These are phyloP conservation scores for Emydomyces testavorans DNA, from an alignment of 2,329 filamentous ascomycete genomes.

Conservation along the genomic window DNA sequence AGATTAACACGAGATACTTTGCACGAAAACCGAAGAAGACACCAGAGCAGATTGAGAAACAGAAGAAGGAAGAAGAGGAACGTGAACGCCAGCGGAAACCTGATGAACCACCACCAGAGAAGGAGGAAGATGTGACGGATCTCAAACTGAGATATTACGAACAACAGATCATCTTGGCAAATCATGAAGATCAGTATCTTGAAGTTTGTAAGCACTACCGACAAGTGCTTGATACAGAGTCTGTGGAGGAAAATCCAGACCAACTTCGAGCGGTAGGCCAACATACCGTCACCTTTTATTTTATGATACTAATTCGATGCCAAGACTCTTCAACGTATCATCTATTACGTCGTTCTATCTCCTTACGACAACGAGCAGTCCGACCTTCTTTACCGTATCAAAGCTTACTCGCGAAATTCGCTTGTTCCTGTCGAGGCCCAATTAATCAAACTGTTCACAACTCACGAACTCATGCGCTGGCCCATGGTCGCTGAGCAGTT, in stretches of 20 bases:
- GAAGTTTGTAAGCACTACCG: slow-evolving; percentile 97
- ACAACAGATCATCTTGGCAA: slow-evolving; percentile 88
- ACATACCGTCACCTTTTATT: slow-evolving; percentile 15
- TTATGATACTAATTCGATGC: slow-evolving; percentile 7
- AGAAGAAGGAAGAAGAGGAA: slow-evolving; percentile 72
- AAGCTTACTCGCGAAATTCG: slow-evolving; percentile 69
- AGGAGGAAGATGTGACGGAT: slow-evolving; percentile 84
- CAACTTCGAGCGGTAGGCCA: slow-evolving; percentile 69
- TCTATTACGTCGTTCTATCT: slow-evolving; percentile 93
- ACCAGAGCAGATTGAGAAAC: slow-evolving; percentile 77
- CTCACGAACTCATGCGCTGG: slow-evolving; percentile 97
- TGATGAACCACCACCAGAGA: slow-evolving; percentile 63
- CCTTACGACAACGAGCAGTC: slow-evolving; percentile 98
- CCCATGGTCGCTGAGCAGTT: slow-evolving; percentile 82
- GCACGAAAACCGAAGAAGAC: slow-evolving; percentile 83
- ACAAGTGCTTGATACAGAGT: slow-evolving; percentile 90
- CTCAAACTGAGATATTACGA: slow-evolving; percentile 94
- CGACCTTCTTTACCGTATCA: slow-evolving; percentile 86
- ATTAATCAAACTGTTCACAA: slow-evolving; percentile 85
- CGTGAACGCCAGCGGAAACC: slow-evolving; percentile 62
- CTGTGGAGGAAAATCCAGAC: slow-evolving; percentile 76
- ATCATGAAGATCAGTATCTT: slow-evolving; percentile 94
- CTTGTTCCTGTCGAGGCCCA: slow-evolving; percentile 69
- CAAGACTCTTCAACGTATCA: slow-evolving; percentile 84
- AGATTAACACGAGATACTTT: slow-evolving; percentile 93